Evolutionary conservation across 2,329 filamentous ascomycete species (phyloP), one percentile per base, ranked within the genome.

Genomic region (Incumbomyces delicatus): DNA sequence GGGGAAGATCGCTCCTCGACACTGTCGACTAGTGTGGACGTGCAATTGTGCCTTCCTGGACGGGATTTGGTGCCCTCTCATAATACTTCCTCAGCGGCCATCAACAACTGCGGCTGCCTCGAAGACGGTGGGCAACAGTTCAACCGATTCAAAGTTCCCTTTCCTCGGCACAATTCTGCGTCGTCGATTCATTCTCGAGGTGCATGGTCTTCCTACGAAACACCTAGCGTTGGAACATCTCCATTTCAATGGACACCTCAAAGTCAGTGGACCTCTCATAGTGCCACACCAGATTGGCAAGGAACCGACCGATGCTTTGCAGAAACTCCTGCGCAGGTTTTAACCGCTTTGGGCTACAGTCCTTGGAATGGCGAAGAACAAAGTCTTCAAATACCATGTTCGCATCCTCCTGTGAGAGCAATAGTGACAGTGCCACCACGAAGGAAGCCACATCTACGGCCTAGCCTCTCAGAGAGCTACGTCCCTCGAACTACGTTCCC

Each of bases 401-500:
- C 32, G 10, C 42, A 37, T 12, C 18, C 18, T 13, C 12, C 17
- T 5, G 16, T 18, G 13, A 45, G 33, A 38, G 30, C 33, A 14
- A 34, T 38, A 13, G 38, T 38, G 42, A 45, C 42, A 13, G 13
- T 37, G 2, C 42, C 42, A 30, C 42, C 17, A 29, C 32, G 32
- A 30, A 13, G 42, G 17, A 45, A 45, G 34, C 42, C 42, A 16
- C 34, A 31, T 20, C 22, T 45, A 14, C 33, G 42, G 6, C 42
- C 42, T 8, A 45, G 33, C 33, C 42, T 37, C 10, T 45, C 42
- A n/a, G 42, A 45, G 20, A 45, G 42, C 20, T 38, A 17, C 16
- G 42, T 45, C 10, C 20, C 42, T 4, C 32, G 42, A 13, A 11
- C 37, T 8, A 37, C 42, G 14, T 37, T 33, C 30, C 42, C 32